phyloP scores from a whole-genome alignment of 768 basidiomycete species.

The Suillus decipiens region DNA sequence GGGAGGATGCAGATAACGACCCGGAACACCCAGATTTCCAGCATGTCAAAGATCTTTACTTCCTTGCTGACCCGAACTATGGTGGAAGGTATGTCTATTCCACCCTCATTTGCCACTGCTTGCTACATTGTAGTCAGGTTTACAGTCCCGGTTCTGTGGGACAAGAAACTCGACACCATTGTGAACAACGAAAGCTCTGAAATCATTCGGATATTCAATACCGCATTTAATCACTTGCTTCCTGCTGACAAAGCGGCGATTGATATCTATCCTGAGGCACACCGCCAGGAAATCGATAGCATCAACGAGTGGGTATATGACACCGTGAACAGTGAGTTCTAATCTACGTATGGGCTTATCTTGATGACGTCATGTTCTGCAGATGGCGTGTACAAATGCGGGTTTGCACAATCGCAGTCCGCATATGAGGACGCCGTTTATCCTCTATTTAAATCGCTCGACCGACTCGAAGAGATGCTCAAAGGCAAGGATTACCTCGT shows the following conservation, averaged over 20 bases:
- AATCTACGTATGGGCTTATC: background rate
- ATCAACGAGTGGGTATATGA: slow-evolving; percentile 88
- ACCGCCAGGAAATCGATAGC: slow-evolving; percentile 76
- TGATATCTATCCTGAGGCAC: slow-evolving; percentile 77
- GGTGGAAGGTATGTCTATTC: slow-evolving; percentile 55
- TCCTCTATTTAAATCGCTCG: slow-evolving; percentile 76
- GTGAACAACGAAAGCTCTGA: slow-evolving; percentile 97
- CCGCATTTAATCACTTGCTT: slow-evolving; percentile 74
- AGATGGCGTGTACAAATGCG: slow-evolving; percentile 86
- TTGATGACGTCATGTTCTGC: background rate
- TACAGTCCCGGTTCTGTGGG: slow-evolving; percentile 92
- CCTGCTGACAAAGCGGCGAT: slow-evolving; percentile 62
- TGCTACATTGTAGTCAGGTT: slow-evolving; percentile 45
- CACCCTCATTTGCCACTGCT: background rate
- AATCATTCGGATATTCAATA: slow-evolving; percentile 93
- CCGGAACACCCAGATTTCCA: slow-evolving; percentile 59
- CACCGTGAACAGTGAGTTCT: slow-evolving; percentile 71
- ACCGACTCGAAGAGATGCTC: slow-evolving; percentile 77
- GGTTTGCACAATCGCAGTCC: slow-evolving; percentile 79
- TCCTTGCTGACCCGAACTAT: slow-evolving; percentile 73
- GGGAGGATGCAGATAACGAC: slow-evolving; percentile 76
- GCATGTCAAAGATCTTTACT: slow-evolving; percentile 85
- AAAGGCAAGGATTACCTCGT: slow-evolving; percentile 81
- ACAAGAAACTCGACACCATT: slow-evolving; percentile 82
- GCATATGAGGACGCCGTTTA: slow-evolving; percentile 81